Evolutionary conservation across 805 yeast species (phyloP), one percentile per base, ranked within the genome.

Genomic region (Nakazawaea siamensis): DNA sequence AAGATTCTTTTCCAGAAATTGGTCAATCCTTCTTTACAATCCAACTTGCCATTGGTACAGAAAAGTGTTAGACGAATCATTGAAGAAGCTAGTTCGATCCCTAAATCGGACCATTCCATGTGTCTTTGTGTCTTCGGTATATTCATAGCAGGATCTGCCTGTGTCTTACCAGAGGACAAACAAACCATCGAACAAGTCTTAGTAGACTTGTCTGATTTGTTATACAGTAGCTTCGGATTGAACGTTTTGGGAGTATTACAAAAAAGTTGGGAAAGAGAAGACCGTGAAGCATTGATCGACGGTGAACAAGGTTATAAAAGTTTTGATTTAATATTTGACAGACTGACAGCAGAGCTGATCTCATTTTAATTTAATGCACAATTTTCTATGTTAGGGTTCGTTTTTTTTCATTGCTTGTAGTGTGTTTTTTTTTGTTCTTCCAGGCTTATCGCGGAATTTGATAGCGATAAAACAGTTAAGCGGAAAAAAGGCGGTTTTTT

Each of bases 171-270:
- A 13, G 13, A 8, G 9, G 30, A 37, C n/a, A 32, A 24, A 19
- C 23, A 29, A 17, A 4, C 19, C n/a, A 17, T 37, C 14, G 23
- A 31, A 6, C 19, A 20, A 16, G 13, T 25, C n/a, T 20, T 37
- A 12, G 34, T 37, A 15, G 40, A 37, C 10, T 15, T 37, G 8
- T 32, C 37, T 7, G 37, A 37, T 33, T 33, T 37, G 31, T 29
- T 37, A 24, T 24, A 16, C 15, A 28, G 31, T 17, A 33, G 29
- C 19, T 33, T 37, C 18, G 40, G 37, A 8, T 17, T 33, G n/a
- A 37, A 37, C 19, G 33, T 37, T n/a, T 29, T 37, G 28, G 37
- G 40, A 10, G 24, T 37, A 3, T 25, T 37, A 15, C 40, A 37
- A 29, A 32, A 23, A 20, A 29, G 37, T 19, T 37, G 40, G 40